Evolutionary conservation across 371 early-diverging fungal genomes (phyloP), one percentile per base, ranked within the genome.

Genomic region (Apophysomyces variabilis): DNA sequence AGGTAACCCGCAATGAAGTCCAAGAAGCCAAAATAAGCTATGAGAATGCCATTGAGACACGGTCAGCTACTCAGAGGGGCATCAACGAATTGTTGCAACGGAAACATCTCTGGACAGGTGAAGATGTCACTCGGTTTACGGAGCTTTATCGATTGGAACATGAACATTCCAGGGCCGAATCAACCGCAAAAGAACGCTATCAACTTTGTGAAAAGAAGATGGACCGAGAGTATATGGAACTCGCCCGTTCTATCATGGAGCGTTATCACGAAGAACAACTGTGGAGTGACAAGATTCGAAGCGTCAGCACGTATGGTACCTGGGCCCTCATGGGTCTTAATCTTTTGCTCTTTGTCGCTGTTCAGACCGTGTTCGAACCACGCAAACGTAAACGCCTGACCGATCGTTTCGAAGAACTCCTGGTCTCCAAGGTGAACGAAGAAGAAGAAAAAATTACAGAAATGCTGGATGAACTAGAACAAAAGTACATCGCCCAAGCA

Each of bases 211-310:
- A 93, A 64, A 72, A 83, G 38, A 72, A 86, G n/a, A 92, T 93
- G 63, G 94, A 94, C 47, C 74, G 79, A 14, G 84, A 83, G 21
- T 93, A 92, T 47, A 80, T 86, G 65, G 85, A 77, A 16, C 65
- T 93, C 54, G 90, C 91, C 0, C 77, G 77, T n/a, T 83, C 89
- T 0, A 94, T 94, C 41, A 88, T 89, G 79, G 86, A 88, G 56
- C 75, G 94, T 14, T 95, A 93, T 68, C 92, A 93, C 61, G 94
- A 93, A 70, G 98, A 98, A 66, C 97, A 97, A 73, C 83, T 96
- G n/a, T 98, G 95, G 93, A 93, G 93, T 65, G 98, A 98, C 84
- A 96, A 98, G 82, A 96, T 98, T 58, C 91, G 97, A 8, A 86
- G 89, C 18, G 91, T 93, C 4, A 90, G 90, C 66, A 96, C 96